Evolutionary conservation across 176 grass and related monocot species (phyloP).

Genomic region (Guadua angustifolia): DNA sequence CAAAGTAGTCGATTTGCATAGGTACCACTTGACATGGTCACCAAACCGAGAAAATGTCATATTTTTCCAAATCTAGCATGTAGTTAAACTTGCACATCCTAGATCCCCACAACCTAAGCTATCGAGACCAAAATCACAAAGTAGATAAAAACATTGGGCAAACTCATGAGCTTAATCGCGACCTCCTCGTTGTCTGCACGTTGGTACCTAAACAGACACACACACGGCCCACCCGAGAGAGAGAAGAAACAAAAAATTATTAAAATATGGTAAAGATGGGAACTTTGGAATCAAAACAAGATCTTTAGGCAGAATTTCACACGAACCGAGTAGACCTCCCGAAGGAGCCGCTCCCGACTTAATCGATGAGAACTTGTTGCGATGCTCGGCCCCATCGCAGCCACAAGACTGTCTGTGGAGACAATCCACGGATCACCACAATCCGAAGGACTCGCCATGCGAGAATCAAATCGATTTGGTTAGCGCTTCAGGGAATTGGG

Average conservation of each 20-base stretch:
- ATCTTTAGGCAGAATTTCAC: not conserved
- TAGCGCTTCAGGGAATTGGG: not conserved
- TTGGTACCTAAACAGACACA: conserved; percentile 62
- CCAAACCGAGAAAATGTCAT: not conserved
- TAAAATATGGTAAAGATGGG: not conserved
- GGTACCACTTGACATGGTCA: not conserved
- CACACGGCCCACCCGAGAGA: no score
- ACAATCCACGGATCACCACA: conserved; percentile 19
- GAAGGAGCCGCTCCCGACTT: conserved; percentile 80
- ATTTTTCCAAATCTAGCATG: not conserved
- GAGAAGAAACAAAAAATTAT: not conserved
- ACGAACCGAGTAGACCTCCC: conserved; percentile 65
- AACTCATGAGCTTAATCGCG: conserved; percentile 83
- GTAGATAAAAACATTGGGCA: not conserved
- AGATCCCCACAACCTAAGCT: not conserved
- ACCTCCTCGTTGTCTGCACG: conserved; percentile 86
- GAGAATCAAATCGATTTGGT: conserved; percentile 19
- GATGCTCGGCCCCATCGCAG: conserved; percentile 69
- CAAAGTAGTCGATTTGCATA: not conserved
- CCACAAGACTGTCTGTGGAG: not conserved
- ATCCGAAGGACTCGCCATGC: conserved; percentile 2
- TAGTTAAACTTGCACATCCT: not conserved
- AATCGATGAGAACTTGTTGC: conserved; percentile 75
- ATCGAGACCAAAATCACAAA: not conserved
- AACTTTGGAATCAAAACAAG: conserved; percentile 3